phyloP scores from a whole-genome alignment of 345 rosid genomes.

The Eucalyptus tenuipes region DNA sequence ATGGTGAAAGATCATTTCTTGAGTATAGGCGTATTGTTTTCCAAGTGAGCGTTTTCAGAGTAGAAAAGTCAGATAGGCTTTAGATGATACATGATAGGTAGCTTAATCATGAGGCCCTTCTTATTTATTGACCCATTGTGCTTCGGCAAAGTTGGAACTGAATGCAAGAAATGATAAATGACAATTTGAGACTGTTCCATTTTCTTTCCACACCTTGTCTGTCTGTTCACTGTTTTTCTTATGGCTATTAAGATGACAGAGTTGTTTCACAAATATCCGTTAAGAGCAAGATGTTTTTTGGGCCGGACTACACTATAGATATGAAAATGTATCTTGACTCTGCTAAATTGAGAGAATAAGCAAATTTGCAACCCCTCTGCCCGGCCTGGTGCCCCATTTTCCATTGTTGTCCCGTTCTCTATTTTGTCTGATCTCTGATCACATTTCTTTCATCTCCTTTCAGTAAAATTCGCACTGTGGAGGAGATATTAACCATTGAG shows the following conservation, averaged over 20 bases:
- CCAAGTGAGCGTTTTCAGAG: neutral
- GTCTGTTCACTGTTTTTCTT: neutral
- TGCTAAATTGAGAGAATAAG: neutral
- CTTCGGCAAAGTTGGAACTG: neutral
- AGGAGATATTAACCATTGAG: constrained; percentile 80
- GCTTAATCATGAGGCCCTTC: neutral
- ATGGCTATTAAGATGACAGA: neutral
- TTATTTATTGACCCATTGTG: neutral
- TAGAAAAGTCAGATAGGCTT: neutral
- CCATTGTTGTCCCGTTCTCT: neutral
- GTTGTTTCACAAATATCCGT: neutral
- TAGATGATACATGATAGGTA: neutral
- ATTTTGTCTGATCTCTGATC: neutral
- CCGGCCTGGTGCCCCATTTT: neutral
- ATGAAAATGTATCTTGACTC: neutral
- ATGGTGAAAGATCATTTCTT: neutral
- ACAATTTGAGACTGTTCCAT: neutral
- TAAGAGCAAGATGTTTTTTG: neutral
- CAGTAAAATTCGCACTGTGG: constrained; percentile 42
- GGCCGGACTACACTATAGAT: neutral
- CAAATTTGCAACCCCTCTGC: neutral
- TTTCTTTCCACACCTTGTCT: neutral
- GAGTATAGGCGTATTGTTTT: neutral
- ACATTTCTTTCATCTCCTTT: constrained; percentile 2
- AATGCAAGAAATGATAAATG: neutral